Conservation (phyloP, 2,329 filamentous ascomycete species). For the Exophiala bonariae region DNA sequence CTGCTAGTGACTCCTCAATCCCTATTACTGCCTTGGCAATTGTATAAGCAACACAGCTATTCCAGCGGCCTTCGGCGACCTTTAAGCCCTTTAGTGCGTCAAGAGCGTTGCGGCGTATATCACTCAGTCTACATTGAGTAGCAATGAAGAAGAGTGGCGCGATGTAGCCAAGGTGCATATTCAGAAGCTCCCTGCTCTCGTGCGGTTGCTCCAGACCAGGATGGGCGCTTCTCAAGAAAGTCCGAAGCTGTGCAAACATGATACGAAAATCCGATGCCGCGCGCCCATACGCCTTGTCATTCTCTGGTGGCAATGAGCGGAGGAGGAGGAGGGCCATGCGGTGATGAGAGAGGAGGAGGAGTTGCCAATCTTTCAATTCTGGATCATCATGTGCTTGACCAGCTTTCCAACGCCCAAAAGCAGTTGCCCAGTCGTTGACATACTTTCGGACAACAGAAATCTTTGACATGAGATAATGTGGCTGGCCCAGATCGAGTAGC, state of each 20-base stretch:
- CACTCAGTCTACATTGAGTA: conserved; percentile 16
- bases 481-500: conserved; percentile 14
- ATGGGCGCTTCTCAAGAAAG: conserved; percentile 16
- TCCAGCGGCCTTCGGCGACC: conserved; percentile 19
- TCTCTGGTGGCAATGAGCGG: conserved; percentile 17
- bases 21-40: conserved; percentile 14
- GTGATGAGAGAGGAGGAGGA: conserved; percentile 17
- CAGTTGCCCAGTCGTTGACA: conserved; percentile 17
- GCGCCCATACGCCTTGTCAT: conserved; percentile 13
- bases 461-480: conserved; percentile 12
- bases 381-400: conserved; percentile 12
- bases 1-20: conserved; percentile 9
- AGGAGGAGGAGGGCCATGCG: conserved; percentile 19
- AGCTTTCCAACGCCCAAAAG: conserved; percentile 19
- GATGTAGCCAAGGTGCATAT: conserved; percentile 18
- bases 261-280: conserved; percentile 20
- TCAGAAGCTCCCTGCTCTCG: conserved; percentile 9
- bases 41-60: conserved; percentile 21
- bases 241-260: conserved; percentile 21
- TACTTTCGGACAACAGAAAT: conserved; percentile 18
- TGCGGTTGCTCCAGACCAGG: conserved; percentile 8
- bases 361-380: conserved; percentile 18
- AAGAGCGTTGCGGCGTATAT: conserved; percentile 14
- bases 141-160: conserved; percentile 21
- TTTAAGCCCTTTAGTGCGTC: conserved; percentile 16